Evolutionary conservation across 805 yeast species (phyloP).

Genomic region (Cyberlindnera xylosilytica): DNA sequence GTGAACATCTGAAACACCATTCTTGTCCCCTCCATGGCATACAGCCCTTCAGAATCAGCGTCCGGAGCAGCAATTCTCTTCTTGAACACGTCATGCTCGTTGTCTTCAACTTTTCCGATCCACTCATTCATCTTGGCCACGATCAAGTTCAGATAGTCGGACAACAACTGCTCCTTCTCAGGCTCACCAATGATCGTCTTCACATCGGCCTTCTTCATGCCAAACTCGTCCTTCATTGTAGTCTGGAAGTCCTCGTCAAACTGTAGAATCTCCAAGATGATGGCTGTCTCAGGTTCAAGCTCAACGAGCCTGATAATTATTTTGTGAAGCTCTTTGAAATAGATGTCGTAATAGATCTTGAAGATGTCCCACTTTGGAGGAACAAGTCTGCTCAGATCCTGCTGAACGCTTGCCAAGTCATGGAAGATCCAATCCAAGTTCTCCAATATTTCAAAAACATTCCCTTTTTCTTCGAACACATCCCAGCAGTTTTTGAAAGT

Average conservation of each 20-base stretch:
- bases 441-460: conserved; percentile 56
- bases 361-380: conserved; percentile 77
- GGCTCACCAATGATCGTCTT: conserved; percentile 66
- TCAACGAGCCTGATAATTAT: conserved; percentile 63
- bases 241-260: conserved; percentile 69
- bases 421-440: conserved; percentile 81
- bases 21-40: conserved; percentile 73
- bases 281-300: conserved; percentile 75
- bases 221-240: conserved; percentile 48
- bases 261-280: conserved; percentile 68
- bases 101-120: conserved; percentile 65
- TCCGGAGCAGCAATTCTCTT: conserved; percentile 74
- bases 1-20: conserved; percentile 78
- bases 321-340: conserved; percentile 62
- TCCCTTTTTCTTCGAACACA: conserved; percentile 40
- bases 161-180: conserved; percentile 66
- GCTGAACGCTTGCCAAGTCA: conserved; percentile 66
- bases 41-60: conserved; percentile 57
- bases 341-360: conserved; percentile 55
- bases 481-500: conserved; percentile 66
- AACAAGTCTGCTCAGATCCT: conserved; percentile 53
- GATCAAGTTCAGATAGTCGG: conserved; percentile 73
- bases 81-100: conserved; percentile 63
- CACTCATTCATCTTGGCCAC: conserved; percentile 79
- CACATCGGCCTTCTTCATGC: conserved; percentile 41